Conservation (phyloP, 495 filamentous ascomycete species). For the Penicillium tannophilum region DNA sequence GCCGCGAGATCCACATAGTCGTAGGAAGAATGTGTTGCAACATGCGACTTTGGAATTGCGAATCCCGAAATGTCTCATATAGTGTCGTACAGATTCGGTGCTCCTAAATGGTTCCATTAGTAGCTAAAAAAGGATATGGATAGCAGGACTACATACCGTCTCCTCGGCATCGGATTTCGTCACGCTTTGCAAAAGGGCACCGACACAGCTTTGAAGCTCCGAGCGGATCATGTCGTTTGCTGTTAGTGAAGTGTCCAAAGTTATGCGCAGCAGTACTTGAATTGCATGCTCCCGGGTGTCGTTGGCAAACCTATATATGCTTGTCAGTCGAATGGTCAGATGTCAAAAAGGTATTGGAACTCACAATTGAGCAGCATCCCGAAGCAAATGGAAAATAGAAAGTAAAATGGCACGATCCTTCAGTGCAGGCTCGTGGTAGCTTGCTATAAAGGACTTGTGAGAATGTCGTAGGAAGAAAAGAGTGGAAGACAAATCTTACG, state of each 20-base stretch:
- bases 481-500: constrained; percentile 17
- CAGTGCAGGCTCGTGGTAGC: background rate
- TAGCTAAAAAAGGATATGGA: background rate
- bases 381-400: constrained; percentile 35
- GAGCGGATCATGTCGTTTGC: constrained; percentile 40
- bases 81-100: constrained; percentile 55
- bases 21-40: constrained; percentile 60
- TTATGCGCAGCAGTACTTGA: constrained; percentile 58
- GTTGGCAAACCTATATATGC: constrained; percentile 31
- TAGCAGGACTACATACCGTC: constrained; percentile 26
- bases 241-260: constrained; percentile 57
- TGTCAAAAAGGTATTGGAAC: background rate
- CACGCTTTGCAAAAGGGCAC: constrained; percentile 39
- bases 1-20: constrained; percentile 55
- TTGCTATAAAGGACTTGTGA: constrained; percentile 11
- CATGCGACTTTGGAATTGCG: constrained; percentile 58
- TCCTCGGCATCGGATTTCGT: constrained; percentile 31
- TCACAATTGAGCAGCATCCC: constrained; percentile 34
- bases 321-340: constrained; percentile 9
- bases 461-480: background rate
- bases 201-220: constrained; percentile 50
- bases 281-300: constrained; percentile 37
- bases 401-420: constrained; percentile 19
- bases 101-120: constrained; percentile 40
- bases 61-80: constrained; percentile 49